phyloP scores from a whole-genome alignment of 2,329 filamentous ascomycete genomes.

The Amauroascus niger region DNA sequence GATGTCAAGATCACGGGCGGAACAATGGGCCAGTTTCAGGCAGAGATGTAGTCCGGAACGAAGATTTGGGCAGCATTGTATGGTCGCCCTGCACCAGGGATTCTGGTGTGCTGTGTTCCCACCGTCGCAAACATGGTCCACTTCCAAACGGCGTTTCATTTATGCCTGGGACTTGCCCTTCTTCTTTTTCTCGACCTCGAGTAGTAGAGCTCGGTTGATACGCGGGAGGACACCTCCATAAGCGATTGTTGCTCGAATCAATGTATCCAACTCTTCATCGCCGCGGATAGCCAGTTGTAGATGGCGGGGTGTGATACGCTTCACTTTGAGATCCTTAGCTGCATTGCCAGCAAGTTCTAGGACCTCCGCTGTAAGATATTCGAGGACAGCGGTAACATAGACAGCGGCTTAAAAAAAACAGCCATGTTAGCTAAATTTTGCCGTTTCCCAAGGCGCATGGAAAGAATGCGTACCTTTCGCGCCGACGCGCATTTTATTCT shows the following conservation, averaged over 20 bases:
- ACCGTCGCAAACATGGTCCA: background rate
- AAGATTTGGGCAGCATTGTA: background rate
- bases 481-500: constrained; percentile 99
- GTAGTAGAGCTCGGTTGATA: constrained; percentile 92
- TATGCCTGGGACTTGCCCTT: constrained; percentile 38
- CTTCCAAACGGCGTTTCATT: background rate
- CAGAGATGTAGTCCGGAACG: background rate
- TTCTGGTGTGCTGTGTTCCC: background rate
- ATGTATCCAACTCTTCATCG: constrained; percentile 94
- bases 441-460: constrained; percentile 2
- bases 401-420: constrained; percentile 57
- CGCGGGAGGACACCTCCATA: constrained; percentile 97
- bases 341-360: constrained; percentile 98
- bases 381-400: constrained; percentile 93
- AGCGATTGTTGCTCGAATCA: constrained; percentile 95
- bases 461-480: constrained; percentile 56
- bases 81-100: background rate
- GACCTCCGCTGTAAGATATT: constrained; percentile 97
- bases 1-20: background rate
- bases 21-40: background rate
- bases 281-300: constrained; percentile 95
- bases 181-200: constrained; percentile 98
- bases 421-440: constrained; percentile 12
- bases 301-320: constrained; percentile 97
- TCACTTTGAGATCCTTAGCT: constrained; percentile 98